Evolutionary conservation across 352 stramenopile species (phyloP).

Genomic region (Phytophthora macrochlamydospora): DNA sequence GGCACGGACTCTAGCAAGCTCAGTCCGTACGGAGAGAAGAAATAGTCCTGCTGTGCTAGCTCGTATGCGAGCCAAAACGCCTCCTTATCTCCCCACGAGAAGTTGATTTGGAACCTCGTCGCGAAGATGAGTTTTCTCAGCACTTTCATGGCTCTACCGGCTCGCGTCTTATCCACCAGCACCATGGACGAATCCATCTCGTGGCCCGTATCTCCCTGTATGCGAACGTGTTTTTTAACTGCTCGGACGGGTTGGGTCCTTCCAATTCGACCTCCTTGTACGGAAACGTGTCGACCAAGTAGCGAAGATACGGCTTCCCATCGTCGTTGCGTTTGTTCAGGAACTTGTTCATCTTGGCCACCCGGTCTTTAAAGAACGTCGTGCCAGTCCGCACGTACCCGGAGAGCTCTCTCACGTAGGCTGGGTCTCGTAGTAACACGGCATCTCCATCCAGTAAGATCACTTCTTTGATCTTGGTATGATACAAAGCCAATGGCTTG

Average conservation of each 20-base stretch:
- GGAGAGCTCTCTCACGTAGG: slow-evolving; percentile 33
- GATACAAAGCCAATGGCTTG: slow-evolving; percentile 61
- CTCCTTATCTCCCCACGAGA: slow-evolving; percentile 64
- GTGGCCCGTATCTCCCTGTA: slow-evolving; percentile 47
- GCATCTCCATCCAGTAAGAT: slow-evolving; percentile 66
- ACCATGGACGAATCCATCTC: slow-evolving; percentile 72
- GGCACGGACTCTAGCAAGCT: slow-evolving; percentile 41
- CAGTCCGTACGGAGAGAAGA: slow-evolving; percentile 54
- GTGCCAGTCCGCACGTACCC: slow-evolving; percentile 54
- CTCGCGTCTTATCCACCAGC: slow-evolving; percentile 43
- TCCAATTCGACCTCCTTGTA: slow-evolving; percentile 47
- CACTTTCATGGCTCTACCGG: slow-evolving; percentile 44
- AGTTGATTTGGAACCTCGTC: slow-evolving; percentile 43
- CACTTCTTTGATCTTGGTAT: slow-evolving; percentile 52
- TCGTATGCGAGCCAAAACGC: slow-evolving; percentile 61
- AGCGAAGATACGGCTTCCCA: slow-evolving; percentile 39
- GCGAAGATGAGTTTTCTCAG: slow-evolving; percentile 50
- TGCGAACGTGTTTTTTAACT: slow-evolving; percentile 42
- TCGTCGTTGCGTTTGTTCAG: slow-evolving; percentile 34
- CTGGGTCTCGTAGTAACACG: slow-evolving; percentile 48
- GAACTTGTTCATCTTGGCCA: slow-evolving; percentile 44
- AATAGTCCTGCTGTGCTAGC: slow-evolving; percentile 53
- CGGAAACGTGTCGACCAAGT: slow-evolving; percentile 49
- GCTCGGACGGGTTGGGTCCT: slow-evolving; percentile 36
- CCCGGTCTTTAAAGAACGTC: slow-evolving; percentile 72